phyloP scores from a whole-genome alignment of 768 basidiomycete genomes.

The Lactifluus pinguis region DNA sequence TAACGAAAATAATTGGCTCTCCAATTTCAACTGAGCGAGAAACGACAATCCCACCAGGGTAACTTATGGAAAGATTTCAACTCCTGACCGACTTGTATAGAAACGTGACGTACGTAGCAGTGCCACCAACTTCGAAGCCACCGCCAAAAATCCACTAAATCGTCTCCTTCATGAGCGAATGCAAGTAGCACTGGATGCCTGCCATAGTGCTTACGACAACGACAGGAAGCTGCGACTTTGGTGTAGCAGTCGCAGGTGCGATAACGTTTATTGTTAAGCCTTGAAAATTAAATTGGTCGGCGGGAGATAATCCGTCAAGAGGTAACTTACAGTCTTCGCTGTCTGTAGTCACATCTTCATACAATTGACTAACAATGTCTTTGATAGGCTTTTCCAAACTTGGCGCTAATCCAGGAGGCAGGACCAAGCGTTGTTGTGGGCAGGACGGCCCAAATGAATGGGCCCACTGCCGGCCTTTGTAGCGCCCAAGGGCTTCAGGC shows the following conservation, averaged over 20 bases:
- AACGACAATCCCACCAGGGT: constrained; percentile 21
- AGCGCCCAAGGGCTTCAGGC: constrained; percentile 15
- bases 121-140: constrained; percentile 10
- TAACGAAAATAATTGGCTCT: constrained; percentile 23
- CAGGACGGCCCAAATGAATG: constrained; percentile 22
- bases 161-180: neutral
- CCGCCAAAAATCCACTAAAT: constrained; percentile 25
- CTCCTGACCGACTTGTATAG: too few species aligned
- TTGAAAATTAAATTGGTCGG: neutral
- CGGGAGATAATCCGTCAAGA: neutral
- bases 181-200: too few species aligned
- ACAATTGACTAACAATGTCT: constrained; percentile 3
- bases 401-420: neutral
- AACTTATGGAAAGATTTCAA: neutral
- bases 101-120: constrained; percentile 3
- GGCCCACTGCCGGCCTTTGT: constrained; percentile 18
- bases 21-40: constrained; percentile 20
- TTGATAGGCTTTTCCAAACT: constrained; percentile 1
- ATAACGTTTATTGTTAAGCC: constrained; percentile 24
- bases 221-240: constrained; percentile 19
- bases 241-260: constrained; percentile 8
- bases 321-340: constrained; percentile 22
- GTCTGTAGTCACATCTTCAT: constrained; percentile 6
- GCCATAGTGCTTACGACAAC: constrained; percentile 18
- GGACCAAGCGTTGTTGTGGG: constrained; percentile 20